Evolutionary conservation across 495 filamentous ascomycete species (phyloP).

Genomic region (Daldinia vernicosa): DNA sequence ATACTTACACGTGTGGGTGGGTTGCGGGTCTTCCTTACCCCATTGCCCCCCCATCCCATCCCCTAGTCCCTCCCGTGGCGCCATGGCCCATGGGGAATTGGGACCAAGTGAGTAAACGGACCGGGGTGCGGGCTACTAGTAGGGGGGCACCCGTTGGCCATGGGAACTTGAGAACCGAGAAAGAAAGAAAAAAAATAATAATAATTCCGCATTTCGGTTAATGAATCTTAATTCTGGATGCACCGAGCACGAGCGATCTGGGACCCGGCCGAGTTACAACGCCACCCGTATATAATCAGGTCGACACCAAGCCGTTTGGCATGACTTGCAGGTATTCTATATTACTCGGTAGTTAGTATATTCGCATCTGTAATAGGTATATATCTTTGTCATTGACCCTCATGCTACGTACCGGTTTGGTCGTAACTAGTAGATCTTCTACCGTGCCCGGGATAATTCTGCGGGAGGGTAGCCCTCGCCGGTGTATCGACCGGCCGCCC

Average conservation of each 20-base stretch:
- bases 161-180: constrained; percentile 22
- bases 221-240: constrained; percentile 38
- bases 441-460: constrained; percentile 42
- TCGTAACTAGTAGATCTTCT: constrained; percentile 44
- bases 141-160: constrained; percentile 9
- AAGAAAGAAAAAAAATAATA: constrained; percentile 1
- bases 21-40: constrained; percentile 35
- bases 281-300: constrained; percentile 20
- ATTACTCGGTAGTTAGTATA: constrained; percentile 23
- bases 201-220: constrained; percentile 36
- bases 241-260: constrained; percentile 32
- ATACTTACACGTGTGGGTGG: constrained; percentile 33
- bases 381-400: constrained; percentile 23
- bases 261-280: constrained; percentile 30
- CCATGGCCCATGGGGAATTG: constrained; percentile 38
- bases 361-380: constrained; percentile 11
- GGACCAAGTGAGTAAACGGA: constrained; percentile 11
- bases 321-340: constrained; percentile 18
- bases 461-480: constrained; percentile 33
- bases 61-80: constrained; percentile 29
- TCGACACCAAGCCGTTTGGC: constrained; percentile 22
- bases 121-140: constrained; percentile 5
- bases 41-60: constrained; percentile 40
- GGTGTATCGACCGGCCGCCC: constrained; percentile 31
- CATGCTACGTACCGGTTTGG: constrained; percentile 20